Percentiles rank a stretch among this genome's conserved stretches.
Conservation (phyloP, 768 basidiomycete genomes). For the Tricholoma flavovirens region DNA sequence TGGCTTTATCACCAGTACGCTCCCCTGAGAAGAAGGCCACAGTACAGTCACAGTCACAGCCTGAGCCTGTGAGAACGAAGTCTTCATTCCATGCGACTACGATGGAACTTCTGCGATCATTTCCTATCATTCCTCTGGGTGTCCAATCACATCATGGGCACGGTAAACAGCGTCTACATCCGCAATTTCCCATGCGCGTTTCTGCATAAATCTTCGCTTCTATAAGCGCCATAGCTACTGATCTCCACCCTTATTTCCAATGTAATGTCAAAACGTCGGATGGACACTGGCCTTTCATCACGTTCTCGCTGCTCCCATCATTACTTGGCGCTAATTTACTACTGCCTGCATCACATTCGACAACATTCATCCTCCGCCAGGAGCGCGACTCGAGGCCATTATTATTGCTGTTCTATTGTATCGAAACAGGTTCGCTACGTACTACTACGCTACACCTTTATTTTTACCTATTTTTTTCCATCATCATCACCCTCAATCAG, state of each 20-base stretch:
- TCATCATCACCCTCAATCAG: neutral
- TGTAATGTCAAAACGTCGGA: slow-evolving; percentile 1
- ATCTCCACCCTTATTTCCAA: neutral
- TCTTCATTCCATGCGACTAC: slow-evolving; percentile 31
- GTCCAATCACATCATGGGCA: slow-evolving; percentile 16
- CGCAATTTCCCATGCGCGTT: slow-evolving; percentile 11
- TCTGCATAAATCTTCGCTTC: slow-evolving; percentile 3
- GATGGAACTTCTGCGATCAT: slow-evolving; percentile 41
- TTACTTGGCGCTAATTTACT: neutral
- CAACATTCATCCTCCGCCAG: neutral
- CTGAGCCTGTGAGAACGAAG: slow-evolving; percentile 15
- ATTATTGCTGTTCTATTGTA: neutral
- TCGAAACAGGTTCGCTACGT: neutral
- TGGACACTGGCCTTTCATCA: slow-evolving; percentile 3
- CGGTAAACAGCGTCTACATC: slow-evolving; percentile 10
- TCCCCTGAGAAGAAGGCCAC: slow-evolving; percentile 14
- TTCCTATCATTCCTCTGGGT: slow-evolving; percentile 36
- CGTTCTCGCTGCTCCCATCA: neutral
- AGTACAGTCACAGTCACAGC: slow-evolving; percentile 11
- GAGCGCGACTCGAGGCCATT: neutral
- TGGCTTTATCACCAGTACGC: slow-evolving; percentile 19
- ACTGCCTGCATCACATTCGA: neutral
- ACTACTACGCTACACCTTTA: neutral
- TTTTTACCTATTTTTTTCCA: neutral
- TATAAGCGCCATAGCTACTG: neutral